Conservation (phyloP, 2,329 filamentous ascomycete genomes). For the Diaporthe vexans region DNA sequence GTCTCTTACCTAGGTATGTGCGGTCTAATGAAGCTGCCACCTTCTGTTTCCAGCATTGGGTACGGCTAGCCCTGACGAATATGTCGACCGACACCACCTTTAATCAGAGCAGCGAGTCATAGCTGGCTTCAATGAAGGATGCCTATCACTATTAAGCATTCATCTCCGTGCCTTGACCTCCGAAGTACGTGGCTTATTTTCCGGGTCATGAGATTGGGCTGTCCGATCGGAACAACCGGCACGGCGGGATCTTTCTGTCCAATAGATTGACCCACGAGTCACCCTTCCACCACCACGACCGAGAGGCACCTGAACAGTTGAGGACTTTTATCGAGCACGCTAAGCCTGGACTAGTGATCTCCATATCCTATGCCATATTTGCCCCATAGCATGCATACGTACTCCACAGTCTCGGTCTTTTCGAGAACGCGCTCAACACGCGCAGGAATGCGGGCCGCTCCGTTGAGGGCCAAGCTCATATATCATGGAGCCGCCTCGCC, state of each 20-base stretch:
- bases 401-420: conserved; percentile 3
- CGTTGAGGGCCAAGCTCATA: conserved; percentile 5
- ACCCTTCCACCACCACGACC: background rate
- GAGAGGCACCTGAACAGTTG: background rate
- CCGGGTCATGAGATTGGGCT: conserved; percentile 5
- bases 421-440: background rate
- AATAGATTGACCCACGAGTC: conserved; percentile 30
- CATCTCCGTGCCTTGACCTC: conserved; percentile 1
- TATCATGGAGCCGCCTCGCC: background rate
- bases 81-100: background rate
- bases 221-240: conserved; percentile 22
- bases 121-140: background rate
- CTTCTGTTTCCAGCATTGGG: background rate
- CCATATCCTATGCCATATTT: background rate
- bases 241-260: conserved; percentile 11
- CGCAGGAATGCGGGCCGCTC: conserved; percentile 9
- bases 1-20: too few species aligned
- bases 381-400: background rate
- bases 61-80: background rate
- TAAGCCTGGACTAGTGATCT: background rate
- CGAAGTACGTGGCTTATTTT: background rate
- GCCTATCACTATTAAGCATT: background rate
- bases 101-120: background rate
- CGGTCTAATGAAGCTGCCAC: background rate
- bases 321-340: conserved; percentile 28